phyloP scores from a whole-genome alignment of 495 filamentous ascomycete genomes.

The Penicillium maclennaniae region DNA sequence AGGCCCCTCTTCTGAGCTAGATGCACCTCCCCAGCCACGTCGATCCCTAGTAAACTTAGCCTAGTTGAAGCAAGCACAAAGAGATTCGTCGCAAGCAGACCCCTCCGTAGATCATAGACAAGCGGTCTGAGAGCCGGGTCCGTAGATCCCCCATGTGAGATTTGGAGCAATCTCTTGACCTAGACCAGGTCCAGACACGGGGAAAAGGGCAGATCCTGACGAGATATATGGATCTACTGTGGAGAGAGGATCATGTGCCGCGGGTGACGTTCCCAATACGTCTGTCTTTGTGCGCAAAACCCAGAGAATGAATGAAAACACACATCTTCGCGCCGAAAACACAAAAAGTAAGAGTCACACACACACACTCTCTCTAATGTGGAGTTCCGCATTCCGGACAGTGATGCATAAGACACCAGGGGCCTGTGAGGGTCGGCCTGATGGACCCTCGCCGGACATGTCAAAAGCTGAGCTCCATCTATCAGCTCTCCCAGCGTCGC shows the following conservation, averaged over 20 bases:
- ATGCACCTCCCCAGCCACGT: neutral
- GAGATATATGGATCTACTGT: neutral
- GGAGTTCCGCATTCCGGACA: neutral
- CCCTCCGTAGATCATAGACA: conserved; percentile 11
- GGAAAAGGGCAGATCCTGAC: conserved; percentile 1
- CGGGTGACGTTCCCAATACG: conserved; percentile 2
- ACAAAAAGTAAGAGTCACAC: neutral
- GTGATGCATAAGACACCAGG: conserved; percentile 2
- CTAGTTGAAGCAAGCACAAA: neutral
- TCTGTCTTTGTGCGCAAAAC: no score
- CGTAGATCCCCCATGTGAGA: conserved; percentile 8
- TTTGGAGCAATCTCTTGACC: conserved; percentile 6
- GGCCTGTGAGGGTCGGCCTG: neutral
- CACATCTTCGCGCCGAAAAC: neutral
- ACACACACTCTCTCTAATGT: neutral
- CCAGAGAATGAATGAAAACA: neutral
- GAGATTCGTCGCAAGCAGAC: conserved; percentile 7
- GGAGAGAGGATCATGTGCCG: conserved; percentile 7
- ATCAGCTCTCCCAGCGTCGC: conserved; percentile 16
- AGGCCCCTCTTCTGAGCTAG: neutral
- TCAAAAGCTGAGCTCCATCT: conserved; percentile 18
- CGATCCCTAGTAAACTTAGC: conserved; percentile 6
- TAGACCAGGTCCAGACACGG: neutral
- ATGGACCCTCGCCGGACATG: neutral
- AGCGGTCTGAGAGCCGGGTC: conserved; percentile 1